phyloP scores from a whole-genome alignment of 345 rosid genomes.

The Zanthoxylum bungeanum region DNA sequence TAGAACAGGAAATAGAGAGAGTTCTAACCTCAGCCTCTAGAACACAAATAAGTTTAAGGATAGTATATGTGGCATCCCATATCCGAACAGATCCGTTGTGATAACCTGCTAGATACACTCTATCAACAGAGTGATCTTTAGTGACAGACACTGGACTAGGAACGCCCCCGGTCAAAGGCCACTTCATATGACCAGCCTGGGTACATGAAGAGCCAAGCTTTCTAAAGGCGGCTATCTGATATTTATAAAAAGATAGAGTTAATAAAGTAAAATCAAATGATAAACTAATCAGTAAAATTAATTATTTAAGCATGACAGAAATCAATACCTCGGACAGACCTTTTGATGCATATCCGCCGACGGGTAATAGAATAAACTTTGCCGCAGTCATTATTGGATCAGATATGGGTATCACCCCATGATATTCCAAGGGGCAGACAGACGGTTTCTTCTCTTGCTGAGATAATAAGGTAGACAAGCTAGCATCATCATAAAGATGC shows the following conservation, averaged over 20 bases:
- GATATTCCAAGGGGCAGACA: conserved; percentile 38
- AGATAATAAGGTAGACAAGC: conserved; percentile 41
- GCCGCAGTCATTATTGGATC: conserved; percentile 51
- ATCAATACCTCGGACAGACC: conserved; percentile 44
- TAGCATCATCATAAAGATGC: conserved; percentile 46
- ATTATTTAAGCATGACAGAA: not conserved
- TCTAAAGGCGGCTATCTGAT: conserved; percentile 27
- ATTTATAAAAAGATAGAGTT: not conserved
- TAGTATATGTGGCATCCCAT: conserved; percentile 55
- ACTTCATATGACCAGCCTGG: conserved; percentile 26
- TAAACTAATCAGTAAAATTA: conserved; percentile 7
- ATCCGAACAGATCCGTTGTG: conserved; percentile 61
- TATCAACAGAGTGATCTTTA: conserved; percentile 34
- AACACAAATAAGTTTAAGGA: conserved; percentile 34
- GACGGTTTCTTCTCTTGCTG: conserved; percentile 45
- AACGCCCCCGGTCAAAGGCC: conserved; percentile 73
- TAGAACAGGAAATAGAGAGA: not conserved
- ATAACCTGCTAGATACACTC: conserved; percentile 61
- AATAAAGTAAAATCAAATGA: not conserved
- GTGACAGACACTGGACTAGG: conserved; percentile 37
- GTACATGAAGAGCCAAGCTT: conserved; percentile 24
- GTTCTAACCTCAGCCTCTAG: conserved; percentile 45
- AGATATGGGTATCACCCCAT: conserved; percentile 41
- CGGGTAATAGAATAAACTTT: conserved; percentile 32
- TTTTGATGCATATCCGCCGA: conserved; percentile 35